Evolutionary conservation across 2,329 filamentous ascomycete genomes (phyloP), one percentile per base, ranked within the genome.

Genomic region (Calycina marina): DNA sequence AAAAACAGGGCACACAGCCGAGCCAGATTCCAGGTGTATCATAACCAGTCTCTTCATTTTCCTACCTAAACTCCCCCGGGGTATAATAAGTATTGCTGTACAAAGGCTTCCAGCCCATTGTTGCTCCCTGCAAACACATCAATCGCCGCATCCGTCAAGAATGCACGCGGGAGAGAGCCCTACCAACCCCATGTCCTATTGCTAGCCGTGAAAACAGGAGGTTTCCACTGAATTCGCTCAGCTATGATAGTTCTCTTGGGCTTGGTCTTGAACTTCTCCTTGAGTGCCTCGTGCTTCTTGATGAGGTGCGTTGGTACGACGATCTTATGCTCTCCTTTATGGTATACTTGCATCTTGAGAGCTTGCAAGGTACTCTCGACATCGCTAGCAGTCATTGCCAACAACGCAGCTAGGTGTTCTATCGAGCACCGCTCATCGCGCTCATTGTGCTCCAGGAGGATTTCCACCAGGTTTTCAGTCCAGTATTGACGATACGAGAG

Each of bases 331-430:
- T 93, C 86, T 43, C 86, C 86, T 63, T 93, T 93, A 48, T 86
- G 84, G 53, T 96, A 96, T 28, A 90, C 72, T 52, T 96, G 72
- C 82, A 98, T 93, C 53, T 88, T 90, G 39, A 94, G 63, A 35
- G 86, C 86, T 53, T 94, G 85, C 31, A 98, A 59, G 0, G 90
- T 96, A 54, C 94, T 85, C 55, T 96, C 75, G 10, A 98, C 88
- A 53, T 98, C 90, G 48, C 85, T 84, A 4, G 85, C 86, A n/a
- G 88, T 96, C 88, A 98, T 96, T 3, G 86, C 80, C 6, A 90
- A 73, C 18, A 73, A 57, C 4, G 69, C 64, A 0, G 84, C 86
- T 32, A 98, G 71, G 30, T 81, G 72, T 48, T 94, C 86, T 33
- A 96, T 86, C 35, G 80, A 93, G 33, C 82, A 77, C 49, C 74